These are phyloP conservation scores for Actinomortierella wolfii DNA, from an alignment of 371 early-diverging fungal genomes.

Conservation along the genomic window DNA sequence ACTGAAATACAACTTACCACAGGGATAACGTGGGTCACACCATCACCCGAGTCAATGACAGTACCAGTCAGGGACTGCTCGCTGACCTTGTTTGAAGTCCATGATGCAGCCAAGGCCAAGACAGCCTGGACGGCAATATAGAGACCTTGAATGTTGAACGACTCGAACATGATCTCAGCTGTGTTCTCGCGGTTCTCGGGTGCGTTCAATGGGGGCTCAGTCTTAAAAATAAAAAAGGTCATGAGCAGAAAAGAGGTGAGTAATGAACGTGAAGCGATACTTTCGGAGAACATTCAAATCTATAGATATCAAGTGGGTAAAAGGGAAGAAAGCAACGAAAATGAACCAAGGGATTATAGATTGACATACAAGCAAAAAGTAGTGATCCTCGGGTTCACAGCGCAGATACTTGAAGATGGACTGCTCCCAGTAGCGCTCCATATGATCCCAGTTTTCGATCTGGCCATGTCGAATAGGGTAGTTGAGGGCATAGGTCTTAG, in stretches of 20 bases:
- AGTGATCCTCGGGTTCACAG: constrained; percentile 98
- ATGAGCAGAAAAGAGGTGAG: not conserved
- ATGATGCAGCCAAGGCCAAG: constrained; percentile 87
- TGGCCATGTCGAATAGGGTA: constrained; percentile 92
- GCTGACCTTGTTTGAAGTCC: constrained; percentile 80
- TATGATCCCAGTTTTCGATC: constrained; percentile 93
- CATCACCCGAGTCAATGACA: constrained; percentile 97
- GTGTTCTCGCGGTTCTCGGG: constrained; percentile 94
- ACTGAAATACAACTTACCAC: constrained; percentile 67
- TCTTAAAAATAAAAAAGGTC: constrained; percentile 47
- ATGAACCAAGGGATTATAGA: no score
- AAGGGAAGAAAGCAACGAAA: no score
- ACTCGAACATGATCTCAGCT: constrained; percentile 93
- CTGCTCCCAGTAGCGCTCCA: constrained; percentile 96
- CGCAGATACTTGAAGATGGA: constrained; percentile 96
- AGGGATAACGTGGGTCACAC: constrained; percentile 98
- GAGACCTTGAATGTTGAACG: constrained; percentile 87
- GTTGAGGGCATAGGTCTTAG: constrained; percentile 81
- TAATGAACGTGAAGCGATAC: no score
- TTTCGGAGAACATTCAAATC: no score
- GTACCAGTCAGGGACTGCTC: constrained; percentile 94
- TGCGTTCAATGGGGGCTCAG: constrained; percentile 90
- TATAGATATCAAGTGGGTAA: no score
- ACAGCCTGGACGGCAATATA: constrained; percentile 96
- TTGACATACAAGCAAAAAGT: constrained; percentile 80